Base-by-base conservation (phyloP, 371 early-diverging fungal species). In the Mortierella polycephala region DNA sequence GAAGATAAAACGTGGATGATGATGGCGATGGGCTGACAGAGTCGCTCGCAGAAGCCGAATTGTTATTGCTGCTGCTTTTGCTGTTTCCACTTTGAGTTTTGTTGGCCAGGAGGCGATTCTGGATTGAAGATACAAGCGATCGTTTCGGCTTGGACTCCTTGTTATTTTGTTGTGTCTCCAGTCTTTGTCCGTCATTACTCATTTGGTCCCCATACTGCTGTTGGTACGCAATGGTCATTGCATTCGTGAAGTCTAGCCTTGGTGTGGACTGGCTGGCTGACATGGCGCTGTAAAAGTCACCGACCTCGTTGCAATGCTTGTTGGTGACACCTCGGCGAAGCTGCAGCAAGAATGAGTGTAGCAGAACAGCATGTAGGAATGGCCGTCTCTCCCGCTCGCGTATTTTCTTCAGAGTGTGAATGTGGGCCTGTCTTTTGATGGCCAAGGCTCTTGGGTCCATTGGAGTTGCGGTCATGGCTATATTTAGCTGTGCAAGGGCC, bases 221-320 rank as follows among this genome's bases (percentile, higher is more conserved):
- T 13, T 56, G 64, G 14, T 70, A 68, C 11, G 61, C 42, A 51
- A 57, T 42, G 47, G n/a, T 10, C 57, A 55, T 64, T 2, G 59
- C 37, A 11, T 60, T 71, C 10, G 58, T 20, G 9, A 58, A 53
- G 30, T 69, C 73, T 45, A 69, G 53, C 44, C 63, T 54, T n/a
- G 53, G 53, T 6, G 79, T 42, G 30, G 69, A 69, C 42, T 72
- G 66, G 1, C 66, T 54, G 0, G 64, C 46, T 41, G 69, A 65
- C 69, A 79, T 62, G 47, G 69, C 30, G 12, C 45, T 57, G 53
- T 79, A 79, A 46, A 65, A 79, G 9, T 65, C 62, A 12, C 56
- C 69, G 56, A 79, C 69, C 60, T 79, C 79, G 2, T 54, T 45
- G 40, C 79, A 79, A 9, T 79, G 79, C 42, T 47, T 37, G 23